Evolutionary conservation across 306 rosid species (phyloP).

Genomic region (Quercus berberidifolia): DNA sequence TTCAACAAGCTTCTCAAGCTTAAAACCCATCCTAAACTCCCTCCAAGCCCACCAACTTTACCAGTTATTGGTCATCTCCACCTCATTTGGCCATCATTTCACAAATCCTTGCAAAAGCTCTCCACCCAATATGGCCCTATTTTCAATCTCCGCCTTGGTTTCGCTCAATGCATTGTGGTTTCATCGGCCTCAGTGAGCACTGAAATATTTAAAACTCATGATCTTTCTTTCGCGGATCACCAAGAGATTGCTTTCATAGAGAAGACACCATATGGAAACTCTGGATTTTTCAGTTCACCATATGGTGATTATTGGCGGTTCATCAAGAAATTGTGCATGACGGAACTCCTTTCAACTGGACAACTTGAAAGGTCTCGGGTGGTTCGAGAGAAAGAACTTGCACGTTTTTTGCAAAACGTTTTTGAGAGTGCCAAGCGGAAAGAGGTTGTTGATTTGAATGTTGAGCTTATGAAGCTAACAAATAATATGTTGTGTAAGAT

Average conservation of each 20-base stretch:
- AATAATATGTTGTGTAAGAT: slow-evolving; percentile 42
- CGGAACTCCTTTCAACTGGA: slow-evolving; percentile 24
- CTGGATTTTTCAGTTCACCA: slow-evolving; percentile 40
- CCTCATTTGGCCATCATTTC: slow-evolving; percentile 26
- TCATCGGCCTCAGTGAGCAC: slow-evolving; percentile 32
- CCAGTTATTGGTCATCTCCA: slow-evolving; percentile 48
- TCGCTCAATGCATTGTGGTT: slow-evolving; percentile 28
- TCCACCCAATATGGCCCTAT: slow-evolving; percentile 39
- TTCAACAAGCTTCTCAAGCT: not conserved
- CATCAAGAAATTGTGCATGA: slow-evolving; percentile 47
- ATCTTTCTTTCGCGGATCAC: slow-evolving; percentile 34
- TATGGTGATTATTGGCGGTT: slow-evolving; percentile 48
- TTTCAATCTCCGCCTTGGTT: slow-evolving; percentile 38
- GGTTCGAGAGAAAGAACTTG: not conserved
- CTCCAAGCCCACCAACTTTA: slow-evolving; percentile 34
- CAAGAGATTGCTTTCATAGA: slow-evolving; percentile 40
- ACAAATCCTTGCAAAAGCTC: slow-evolving; percentile 37
- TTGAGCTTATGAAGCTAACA: slow-evolving; percentile 44
- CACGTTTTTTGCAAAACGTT: slow-evolving; percentile 16
- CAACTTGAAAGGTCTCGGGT: not conserved
- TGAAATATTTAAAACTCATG: slow-evolving; percentile 40
- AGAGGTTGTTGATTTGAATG: slow-evolving; percentile 29
- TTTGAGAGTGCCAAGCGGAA: slow-evolving; percentile 1
- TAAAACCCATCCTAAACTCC: slow-evolving; percentile 10
- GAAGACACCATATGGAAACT: slow-evolving; percentile 29